phyloP scores from a whole-genome alignment of 331 rosid species.

The Pyrus hybrid region DNA sequence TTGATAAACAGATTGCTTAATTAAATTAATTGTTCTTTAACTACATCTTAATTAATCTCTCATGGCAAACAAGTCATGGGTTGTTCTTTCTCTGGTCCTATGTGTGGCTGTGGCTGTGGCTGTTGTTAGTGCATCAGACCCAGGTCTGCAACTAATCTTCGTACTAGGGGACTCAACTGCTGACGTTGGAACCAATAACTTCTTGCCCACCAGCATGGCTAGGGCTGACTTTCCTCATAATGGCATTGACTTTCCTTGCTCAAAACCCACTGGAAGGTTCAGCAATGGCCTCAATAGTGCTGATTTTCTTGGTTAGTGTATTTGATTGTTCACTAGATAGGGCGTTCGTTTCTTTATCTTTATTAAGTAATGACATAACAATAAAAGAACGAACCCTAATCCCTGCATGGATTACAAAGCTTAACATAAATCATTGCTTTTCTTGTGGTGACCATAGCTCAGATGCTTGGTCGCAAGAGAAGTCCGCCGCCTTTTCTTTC shows the following conservation, averaged over 20 bases:
- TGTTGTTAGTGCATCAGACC: neutral
- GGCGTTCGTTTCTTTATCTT: too few species aligned
- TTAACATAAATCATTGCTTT: neutral
- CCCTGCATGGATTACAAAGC: neutral
- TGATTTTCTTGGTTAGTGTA: constrained; percentile 20
- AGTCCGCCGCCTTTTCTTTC: constrained; percentile 23
- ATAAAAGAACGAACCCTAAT: neutral
- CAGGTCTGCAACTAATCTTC: constrained; percentile 12
- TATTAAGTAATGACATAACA: neutral
- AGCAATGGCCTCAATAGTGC: constrained; percentile 26
- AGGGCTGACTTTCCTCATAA: constrained; percentile 22
- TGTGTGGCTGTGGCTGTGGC: neutral
- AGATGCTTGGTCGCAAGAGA: constrained; percentile 8
- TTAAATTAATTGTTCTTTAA: neutral
- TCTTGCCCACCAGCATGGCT: constrained; percentile 10
- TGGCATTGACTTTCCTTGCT: constrained; percentile 16
- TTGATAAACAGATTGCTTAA: neutral
- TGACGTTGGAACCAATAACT: constrained; percentile 23
- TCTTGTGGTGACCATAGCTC: neutral
- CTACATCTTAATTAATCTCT: neutral
- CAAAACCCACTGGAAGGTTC: constrained; percentile 24
- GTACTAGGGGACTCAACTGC: constrained; percentile 24
- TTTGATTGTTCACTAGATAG: neutral
- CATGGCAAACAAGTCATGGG: neutral
- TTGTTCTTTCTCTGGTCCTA: neutral